Conservation (phyloP, 2,329 filamentous ascomycete species). For the Hypoxylon sp. region DNA sequence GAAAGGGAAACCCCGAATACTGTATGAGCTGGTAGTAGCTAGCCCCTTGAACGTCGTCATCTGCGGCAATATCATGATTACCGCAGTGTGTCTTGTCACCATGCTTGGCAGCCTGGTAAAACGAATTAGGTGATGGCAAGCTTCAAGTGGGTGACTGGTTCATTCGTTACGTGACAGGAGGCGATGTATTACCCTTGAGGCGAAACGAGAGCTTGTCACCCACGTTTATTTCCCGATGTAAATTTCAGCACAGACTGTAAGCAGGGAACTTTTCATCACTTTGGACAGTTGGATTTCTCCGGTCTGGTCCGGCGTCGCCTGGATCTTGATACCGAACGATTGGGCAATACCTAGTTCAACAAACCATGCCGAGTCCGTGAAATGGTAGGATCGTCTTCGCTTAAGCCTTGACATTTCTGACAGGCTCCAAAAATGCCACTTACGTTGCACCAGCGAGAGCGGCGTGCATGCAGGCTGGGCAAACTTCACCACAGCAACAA, state of each 20-base stretch:
- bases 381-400: constrained; percentile 6
- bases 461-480: constrained; percentile 12
- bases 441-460: constrained; percentile 13
- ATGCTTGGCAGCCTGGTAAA: neutral
- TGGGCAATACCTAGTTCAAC: constrained; percentile 10
- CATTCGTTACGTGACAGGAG: constrained; percentile 11
- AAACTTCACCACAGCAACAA: constrained; percentile 11
- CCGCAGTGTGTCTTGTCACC: neutral
- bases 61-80: neutral
- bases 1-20: too few relatives aligned
- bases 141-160: constrained; percentile 5
- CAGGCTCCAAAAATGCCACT: constrained; percentile 25
- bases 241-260: constrained; percentile 7
- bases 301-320: constrained; percentile 9
- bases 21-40: too few relatives aligned
- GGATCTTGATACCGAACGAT: constrained; percentile 13
- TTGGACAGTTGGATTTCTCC: constrained; percentile 7
- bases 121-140: too few relatives aligned
- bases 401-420: constrained; percentile 14
- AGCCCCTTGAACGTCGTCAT: too few relatives aligned
- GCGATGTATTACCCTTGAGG: constrained; percentile 19
- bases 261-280: constrained; percentile 6
- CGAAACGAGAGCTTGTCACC: constrained; percentile 22
- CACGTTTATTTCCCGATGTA: constrained; percentile 33
- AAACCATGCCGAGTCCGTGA: neutral